Evolutionary conservation across 176 grass and related monocot species (phyloP).

Genomic region (Musa troglodytarum): DNA sequence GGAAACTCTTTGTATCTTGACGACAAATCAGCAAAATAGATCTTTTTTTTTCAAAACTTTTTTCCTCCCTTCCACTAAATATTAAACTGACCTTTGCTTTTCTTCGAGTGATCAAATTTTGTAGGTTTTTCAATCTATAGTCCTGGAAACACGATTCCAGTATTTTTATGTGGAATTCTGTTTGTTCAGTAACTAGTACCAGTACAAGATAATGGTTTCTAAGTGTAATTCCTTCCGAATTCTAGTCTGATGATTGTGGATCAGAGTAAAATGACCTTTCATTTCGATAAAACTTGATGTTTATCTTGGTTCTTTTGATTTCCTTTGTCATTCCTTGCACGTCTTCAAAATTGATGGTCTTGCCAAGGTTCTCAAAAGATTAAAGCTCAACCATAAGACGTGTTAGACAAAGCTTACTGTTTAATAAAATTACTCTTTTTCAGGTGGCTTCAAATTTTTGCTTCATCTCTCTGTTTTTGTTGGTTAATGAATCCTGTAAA

Average conservation of each 20-base stretch:
- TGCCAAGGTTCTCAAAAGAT: too few relatives aligned
- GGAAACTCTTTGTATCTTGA: neutral
- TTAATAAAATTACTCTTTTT: neutral
- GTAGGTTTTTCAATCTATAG: neutral
- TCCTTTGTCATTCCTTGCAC: neutral
- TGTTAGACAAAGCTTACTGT: neutral
- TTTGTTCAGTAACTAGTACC: neutral
- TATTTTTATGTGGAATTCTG: neutral
- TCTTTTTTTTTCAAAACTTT: neutral
- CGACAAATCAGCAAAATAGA: neutral
- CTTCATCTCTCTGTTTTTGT: neutral
- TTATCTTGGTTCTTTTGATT: neutral
- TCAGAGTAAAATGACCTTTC: neutral
- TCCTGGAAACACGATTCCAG: neutral
- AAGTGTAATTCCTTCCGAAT: too few relatives aligned
- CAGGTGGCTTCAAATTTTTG: neutral
- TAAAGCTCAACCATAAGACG: too few relatives aligned
- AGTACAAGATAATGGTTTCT: neutral
- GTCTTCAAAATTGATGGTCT: neutral
- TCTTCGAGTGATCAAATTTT: neutral
- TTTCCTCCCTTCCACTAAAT: neutral
- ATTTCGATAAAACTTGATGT: neutral
- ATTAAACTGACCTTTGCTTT: neutral
- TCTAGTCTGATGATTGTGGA: neutral
- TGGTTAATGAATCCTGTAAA: neutral